Conservation (phyloP, 495 filamentous ascomycete species). For the Friedmanniomyces simplex region DNA sequence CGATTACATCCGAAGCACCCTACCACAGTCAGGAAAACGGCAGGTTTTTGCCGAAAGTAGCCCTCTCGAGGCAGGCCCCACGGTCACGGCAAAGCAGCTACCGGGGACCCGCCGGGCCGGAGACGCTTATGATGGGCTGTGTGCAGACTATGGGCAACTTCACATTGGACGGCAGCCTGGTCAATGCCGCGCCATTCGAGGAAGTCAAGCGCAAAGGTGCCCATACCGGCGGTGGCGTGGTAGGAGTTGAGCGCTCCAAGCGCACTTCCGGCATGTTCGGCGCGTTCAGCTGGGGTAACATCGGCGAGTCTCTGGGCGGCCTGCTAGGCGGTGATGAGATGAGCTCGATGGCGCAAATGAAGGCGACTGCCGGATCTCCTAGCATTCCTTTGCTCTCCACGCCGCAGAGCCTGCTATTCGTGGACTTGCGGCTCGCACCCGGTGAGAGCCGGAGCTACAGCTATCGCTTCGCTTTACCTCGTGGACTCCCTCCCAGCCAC, state of each 20-base stretch:
- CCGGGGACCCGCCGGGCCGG: conserved; percentile 33
- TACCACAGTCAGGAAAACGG: conserved; percentile 49
- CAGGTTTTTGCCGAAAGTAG: conserved; percentile 36
- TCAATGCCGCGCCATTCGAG: conserved; percentile 84
- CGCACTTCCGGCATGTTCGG: conserved; percentile 70
- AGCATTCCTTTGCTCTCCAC: conserved; percentile 84
- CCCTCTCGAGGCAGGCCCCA: conserved; percentile 46
- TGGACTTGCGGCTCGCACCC: conserved; percentile 76
- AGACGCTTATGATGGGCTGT: conserved; percentile 95
- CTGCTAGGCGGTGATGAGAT: conserved; percentile 74
- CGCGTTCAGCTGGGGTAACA: conserved; percentile 75
- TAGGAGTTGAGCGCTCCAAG: conserved; percentile 66
- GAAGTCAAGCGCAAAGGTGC: conserved; percentile 92
- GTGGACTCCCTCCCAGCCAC: conserved; percentile 79
- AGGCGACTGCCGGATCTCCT: conserved; percentile 64
- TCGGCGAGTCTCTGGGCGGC: conserved; percentile 81
- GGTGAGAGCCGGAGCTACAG: conserved; percentile 82
- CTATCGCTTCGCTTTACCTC: conserved; percentile 76
- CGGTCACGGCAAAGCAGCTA: conserved; percentile 1
- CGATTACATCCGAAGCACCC: conserved; percentile 76
- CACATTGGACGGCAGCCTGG: conserved; percentile 77
- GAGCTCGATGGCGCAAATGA: conserved; percentile 91
- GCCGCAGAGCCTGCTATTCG: conserved; percentile 93
- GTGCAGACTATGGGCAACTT: conserved; percentile 91
- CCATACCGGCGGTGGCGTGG: conserved; percentile 67